Evolutionary conservation across 2,329 filamentous ascomycete species (phyloP).

Genomic region (Fusarium proliferatum): DNA sequence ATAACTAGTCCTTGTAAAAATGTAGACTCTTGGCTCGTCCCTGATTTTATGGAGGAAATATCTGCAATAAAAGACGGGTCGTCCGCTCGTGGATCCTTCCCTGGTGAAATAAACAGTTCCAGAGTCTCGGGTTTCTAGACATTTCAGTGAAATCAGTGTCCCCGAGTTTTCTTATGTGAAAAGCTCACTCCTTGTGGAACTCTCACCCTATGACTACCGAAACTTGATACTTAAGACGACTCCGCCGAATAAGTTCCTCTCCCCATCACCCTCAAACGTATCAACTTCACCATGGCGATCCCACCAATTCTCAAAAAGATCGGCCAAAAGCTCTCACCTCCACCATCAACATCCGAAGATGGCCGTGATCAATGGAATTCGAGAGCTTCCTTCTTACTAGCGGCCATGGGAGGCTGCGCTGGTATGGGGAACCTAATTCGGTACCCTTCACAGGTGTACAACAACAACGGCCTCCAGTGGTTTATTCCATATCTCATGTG

Average conservation of each 20-base stretch:
- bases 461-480: slow-evolving; percentile 70
- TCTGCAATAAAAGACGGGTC: slow-evolving; percentile 31
- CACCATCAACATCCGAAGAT: slow-evolving; percentile 52
- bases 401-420: slow-evolving; percentile 68
- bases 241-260: neutral
- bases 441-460: slow-evolving; percentile 69
- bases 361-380: slow-evolving; percentile 66
- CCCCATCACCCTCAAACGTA: neutral
- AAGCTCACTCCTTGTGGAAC: neutral
- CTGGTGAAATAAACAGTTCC: neutral
- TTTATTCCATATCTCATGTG: slow-evolving; percentile 68
- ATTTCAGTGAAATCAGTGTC: neutral
- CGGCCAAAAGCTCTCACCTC: slow-evolving; percentile 50
- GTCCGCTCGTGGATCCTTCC: neutral
- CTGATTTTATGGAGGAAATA: neutral
- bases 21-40: slow-evolving; percentile 15
- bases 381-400: slow-evolving; percentile 65
- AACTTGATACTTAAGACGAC: neutral
- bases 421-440: slow-evolving; percentile 68
- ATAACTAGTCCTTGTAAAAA: neutral
- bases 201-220: neutral
- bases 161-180: neutral
- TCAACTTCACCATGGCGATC: slow-evolving; percentile 27
- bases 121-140: neutral
- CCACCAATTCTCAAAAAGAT: slow-evolving; percentile 46